phyloP scores from a whole-genome alignment of 2,329 filamentous ascomycete species.

The Aspergillus fructus region DNA sequence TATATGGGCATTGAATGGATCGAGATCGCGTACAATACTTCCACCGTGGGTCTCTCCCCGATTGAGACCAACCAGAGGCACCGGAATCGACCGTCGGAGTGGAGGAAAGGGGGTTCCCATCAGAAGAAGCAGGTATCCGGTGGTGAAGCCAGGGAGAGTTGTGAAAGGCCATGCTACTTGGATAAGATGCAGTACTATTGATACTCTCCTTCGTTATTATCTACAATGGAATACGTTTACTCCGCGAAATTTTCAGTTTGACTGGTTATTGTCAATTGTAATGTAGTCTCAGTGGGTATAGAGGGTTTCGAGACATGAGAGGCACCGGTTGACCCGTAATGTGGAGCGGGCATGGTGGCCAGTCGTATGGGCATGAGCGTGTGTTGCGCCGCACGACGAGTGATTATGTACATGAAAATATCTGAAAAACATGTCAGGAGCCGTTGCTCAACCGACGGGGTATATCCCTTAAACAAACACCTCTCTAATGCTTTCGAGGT shows the following conservation, averaged over 20 bases:
- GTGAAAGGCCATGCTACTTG: conserved; percentile 10
- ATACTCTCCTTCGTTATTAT: conserved; percentile 8
- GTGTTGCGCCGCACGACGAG: neutral
- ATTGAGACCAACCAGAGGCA: neutral
- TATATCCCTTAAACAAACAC: conserved; percentile 17
- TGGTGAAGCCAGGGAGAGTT: neutral
- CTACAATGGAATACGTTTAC: conserved; percentile 4
- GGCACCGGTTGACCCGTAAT: neutral
- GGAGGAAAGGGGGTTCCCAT: neutral
- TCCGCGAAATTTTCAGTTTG: neutral
- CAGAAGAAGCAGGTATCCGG: neutral
- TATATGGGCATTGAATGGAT: conserved; percentile 44
- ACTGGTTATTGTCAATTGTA: neutral
- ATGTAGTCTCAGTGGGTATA: neutral
- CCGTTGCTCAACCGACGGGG: conserved; percentile 22
- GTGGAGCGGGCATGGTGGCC: neutral
- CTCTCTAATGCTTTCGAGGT: neutral
- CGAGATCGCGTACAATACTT: conserved; percentile 41
- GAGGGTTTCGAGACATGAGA: neutral
- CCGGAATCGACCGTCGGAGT: conserved; percentile 1
- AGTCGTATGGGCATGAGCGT: neutral
- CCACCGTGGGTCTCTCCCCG: conserved; percentile 6
- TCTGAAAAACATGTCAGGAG: conserved; percentile 18
- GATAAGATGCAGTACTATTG: conserved; percentile 10
- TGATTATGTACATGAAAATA: neutral